A percentile compares a stretch with the other conserved stretches of the same genome.
These are phyloP conservation scores for Zoysia matrella DNA, from an alignment of 202 grass and related monocot genomes.

Conservation along the genomic window DNA sequence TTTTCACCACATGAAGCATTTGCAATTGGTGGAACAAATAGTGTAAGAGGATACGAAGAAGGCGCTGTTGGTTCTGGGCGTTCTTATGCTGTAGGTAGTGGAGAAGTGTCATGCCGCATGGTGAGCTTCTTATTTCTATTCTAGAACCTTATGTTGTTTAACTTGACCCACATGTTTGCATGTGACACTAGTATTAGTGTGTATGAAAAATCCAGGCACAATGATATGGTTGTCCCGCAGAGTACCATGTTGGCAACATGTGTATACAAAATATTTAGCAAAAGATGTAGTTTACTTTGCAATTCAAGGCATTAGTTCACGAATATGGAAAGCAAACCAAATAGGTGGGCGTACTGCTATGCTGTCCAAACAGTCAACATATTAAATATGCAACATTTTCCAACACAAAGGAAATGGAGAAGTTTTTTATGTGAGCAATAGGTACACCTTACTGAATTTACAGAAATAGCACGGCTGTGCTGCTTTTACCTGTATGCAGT, in stretches of 20 bases:
- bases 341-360: neutral
- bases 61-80: conserved; percentile 82
- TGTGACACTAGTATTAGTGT: neutral
- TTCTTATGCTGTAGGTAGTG: conserved; percentile 80
- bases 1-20: conserved; percentile 97
- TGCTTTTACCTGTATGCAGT: neutral
- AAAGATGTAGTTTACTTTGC: conserved; percentile 1
- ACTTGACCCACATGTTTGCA: conserved; percentile 18
- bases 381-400: neutral
- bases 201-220: conserved; percentile 25
- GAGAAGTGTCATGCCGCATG: conserved; percentile 84
- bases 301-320: conserved; percentile 29
- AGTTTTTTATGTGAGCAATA: neutral
- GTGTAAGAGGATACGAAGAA: conserved; percentile 96
- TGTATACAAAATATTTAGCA: conserved; percentile 12
- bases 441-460: neutral
- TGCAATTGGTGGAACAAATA: conserved; percentile 93
- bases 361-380: neutral
- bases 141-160: conserved; percentile 3
- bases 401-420: neutral
- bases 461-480: neutral
- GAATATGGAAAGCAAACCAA: conserved; percentile 1
- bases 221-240: conserved; percentile 6
- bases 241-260: conserved; percentile 4
- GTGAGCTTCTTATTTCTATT: conserved; percentile 47